phyloP scores from a whole-genome alignment of 2,329 filamentous ascomycete species.

The Hypoxylon sp. region DNA sequence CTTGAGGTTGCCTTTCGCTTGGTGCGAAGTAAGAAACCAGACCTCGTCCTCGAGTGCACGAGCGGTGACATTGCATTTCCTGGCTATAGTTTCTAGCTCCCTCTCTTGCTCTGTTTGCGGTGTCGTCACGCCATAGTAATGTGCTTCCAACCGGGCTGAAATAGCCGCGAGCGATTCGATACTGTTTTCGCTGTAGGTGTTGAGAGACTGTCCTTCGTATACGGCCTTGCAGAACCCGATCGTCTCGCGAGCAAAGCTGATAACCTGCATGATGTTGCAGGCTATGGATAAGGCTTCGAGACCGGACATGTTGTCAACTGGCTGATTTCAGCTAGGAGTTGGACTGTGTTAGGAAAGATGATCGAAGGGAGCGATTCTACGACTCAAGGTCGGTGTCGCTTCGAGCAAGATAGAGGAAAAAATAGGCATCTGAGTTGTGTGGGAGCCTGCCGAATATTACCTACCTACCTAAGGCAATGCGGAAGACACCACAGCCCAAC shows the following conservation, averaged over 20 bases:
- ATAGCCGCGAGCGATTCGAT: neutral
- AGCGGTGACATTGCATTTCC: slow-evolving; percentile 10
- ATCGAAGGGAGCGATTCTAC: no score
- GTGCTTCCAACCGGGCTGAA: slow-evolving; percentile 2
- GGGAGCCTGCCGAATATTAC: no score
- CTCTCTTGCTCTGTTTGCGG: slow-evolving; percentile 5
- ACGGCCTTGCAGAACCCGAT: slow-evolving; percentile 27
- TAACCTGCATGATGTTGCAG: slow-evolving; percentile 40
- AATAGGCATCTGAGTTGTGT: no score
- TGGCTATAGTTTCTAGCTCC: slow-evolving; percentile 2
- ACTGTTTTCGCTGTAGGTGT: neutral
- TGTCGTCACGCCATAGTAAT: neutral
- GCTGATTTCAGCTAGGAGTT: neutral
- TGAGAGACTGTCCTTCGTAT: slow-evolving; percentile 22
- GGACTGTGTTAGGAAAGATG: no score
- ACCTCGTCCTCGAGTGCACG: slow-evolving; percentile 19
- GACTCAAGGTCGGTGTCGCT: no score
- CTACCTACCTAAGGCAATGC: no score
- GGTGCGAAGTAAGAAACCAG: slow-evolving; percentile 6
- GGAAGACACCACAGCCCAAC: no score
- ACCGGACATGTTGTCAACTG: slow-evolving; percentile 17
- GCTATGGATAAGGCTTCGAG: slow-evolving; percentile 38
- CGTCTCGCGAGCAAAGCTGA: slow-evolving; percentile 33
- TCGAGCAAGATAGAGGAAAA: no score
- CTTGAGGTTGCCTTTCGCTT: slow-evolving; percentile 10